Evolutionary conservation across 768 basidiomycete genomes (phyloP).

Genomic region (Leccinum truebloodii): DNA sequence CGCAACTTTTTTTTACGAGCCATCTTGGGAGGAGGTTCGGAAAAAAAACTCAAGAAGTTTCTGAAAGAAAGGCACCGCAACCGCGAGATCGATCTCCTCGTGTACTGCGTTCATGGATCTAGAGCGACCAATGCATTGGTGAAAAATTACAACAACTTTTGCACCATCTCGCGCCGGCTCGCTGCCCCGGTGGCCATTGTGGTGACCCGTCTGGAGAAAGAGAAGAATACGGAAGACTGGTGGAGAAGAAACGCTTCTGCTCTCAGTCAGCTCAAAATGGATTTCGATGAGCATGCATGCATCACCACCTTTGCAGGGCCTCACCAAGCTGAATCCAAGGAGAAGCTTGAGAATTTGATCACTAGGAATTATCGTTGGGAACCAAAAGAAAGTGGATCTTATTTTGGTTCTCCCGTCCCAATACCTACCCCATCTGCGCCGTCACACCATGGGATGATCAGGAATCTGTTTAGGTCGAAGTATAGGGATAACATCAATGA

Average conservation of each 20-base stretch:
- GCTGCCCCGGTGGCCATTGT: conserved; percentile 40
- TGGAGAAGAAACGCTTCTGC: conserved; percentile 30
- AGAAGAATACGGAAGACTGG: conserved; percentile 30
- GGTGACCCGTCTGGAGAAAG: conserved; percentile 36
- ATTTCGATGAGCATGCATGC: conserved; percentile 41
- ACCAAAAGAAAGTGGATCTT: conserved; percentile 2
- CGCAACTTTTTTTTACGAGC: conserved; percentile 13
- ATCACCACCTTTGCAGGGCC: conserved; percentile 30
- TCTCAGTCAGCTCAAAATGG: conserved; percentile 30
- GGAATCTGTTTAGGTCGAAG: background rate
- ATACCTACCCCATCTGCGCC: background rate
- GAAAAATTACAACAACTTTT: conserved; percentile 38
- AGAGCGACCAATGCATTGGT: conserved; percentile 30
- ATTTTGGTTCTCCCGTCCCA: conserved; percentile 13
- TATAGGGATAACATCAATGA: background rate
- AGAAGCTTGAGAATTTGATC: conserved; percentile 17
- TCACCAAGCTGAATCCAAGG: conserved; percentile 15
- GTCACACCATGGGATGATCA: background rate
- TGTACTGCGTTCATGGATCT: conserved; percentile 39
- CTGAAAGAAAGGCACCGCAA: conserved; percentile 20
- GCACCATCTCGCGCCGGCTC: conserved; percentile 35
- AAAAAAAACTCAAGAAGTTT: conserved; percentile 21
- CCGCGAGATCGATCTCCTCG: conserved; percentile 40
- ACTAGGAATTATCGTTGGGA: conserved; percentile 12
- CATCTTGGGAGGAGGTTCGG: conserved; percentile 12